Evolutionary conservation across 2,329 filamentous ascomycete genomes (phyloP), one percentile per base, ranked within the genome.

Genomic region (Colletotrichum magnum): DNA sequence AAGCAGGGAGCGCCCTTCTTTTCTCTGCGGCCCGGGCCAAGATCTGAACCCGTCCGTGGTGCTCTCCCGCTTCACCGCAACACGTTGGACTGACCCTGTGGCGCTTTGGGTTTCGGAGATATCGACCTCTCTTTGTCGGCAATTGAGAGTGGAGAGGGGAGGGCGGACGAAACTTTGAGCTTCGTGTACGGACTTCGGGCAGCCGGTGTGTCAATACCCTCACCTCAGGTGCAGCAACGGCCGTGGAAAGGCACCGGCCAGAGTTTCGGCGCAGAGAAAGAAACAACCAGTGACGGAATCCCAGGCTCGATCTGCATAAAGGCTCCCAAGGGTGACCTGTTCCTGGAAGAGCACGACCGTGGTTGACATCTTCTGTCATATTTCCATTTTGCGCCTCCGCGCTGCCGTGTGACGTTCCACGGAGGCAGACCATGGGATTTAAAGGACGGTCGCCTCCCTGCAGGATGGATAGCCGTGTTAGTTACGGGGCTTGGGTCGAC

Each of bases 31-130:
- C 39, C 32, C 41, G 56, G 61, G 28, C 36, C 61, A 56, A 45
- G 26, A 16, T 18, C 61, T 58, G 66, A 36, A 24, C 32, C 54
- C 66, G 54, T 64, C 28, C 28, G 48, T 18, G 53, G 9, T 24
- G n/a, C 24, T 10, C 10, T 43, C 50, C 53, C n/a, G 24, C 54
- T 43, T n/a, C 51, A 52, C 66, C 24, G 21, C 41, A 36, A 48
- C 60, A 32, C 51, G 13, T 66, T 59, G 24, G 18, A 41, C 18
- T 59, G 7, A 2, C 5, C 32, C 56, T 59, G 51, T 41, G 21
- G 45, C 62, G 57, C 3, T 16, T 18, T 13, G n/a, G 36, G 62
- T 61, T 69, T 69, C 61, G 66, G 48, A 32, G 18, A 50, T 59
- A 45, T 65, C 18, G 15, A 43, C 9, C 7, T 36, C 32, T 36